Evolutionary conservation across 441 rosid species (phyloP).

Genomic region (Sinapis alba): DNA sequence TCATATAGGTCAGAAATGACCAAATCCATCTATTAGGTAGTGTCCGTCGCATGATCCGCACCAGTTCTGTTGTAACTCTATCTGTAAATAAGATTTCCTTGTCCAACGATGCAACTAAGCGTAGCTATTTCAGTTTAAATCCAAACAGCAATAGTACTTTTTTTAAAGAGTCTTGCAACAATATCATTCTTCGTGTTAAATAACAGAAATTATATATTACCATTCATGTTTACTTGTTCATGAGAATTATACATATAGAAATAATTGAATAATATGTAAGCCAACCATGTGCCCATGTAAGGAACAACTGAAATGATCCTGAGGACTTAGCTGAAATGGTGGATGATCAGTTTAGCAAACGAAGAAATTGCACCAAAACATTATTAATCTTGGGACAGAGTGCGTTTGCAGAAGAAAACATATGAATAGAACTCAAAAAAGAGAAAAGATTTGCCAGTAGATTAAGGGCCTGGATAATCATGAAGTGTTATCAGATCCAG

Average conservation of each 20-base stretch:
- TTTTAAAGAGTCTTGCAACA: too few relatives aligned
- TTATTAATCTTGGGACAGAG: conserved; percentile 42
- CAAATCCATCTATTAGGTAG: too few relatives aligned
- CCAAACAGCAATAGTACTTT: too few relatives aligned
- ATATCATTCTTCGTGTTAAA: too few relatives aligned
- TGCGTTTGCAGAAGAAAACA: conserved; percentile 35
- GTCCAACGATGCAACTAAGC: too few relatives aligned
- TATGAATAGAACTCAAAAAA: not conserved
- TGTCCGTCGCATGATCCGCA: too few relatives aligned
- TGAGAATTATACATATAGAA: not conserved
- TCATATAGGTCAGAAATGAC: too few relatives aligned
- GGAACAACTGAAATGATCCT: conserved; percentile 7
- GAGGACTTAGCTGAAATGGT: not conserved
- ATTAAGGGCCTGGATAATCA: conserved; percentile 42
- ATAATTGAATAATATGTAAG: not conserved
- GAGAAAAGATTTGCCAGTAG: conserved; percentile 27
- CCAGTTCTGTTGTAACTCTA: too few relatives aligned
- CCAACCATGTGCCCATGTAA: conserved; percentile 7
- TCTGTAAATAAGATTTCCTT: too few relatives aligned
- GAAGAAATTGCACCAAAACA: conserved; percentile 46
- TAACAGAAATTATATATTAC: too few relatives aligned
- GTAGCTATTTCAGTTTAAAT: too few relatives aligned
- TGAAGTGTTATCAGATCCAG: conserved; percentile 25
- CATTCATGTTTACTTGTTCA: too few relatives aligned
- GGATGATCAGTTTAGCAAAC: conserved; percentile 36